Evolutionary conservation across 2,329 filamentous ascomycete genomes (phyloP).

Genomic region (Phyllachora maydis): DNA sequence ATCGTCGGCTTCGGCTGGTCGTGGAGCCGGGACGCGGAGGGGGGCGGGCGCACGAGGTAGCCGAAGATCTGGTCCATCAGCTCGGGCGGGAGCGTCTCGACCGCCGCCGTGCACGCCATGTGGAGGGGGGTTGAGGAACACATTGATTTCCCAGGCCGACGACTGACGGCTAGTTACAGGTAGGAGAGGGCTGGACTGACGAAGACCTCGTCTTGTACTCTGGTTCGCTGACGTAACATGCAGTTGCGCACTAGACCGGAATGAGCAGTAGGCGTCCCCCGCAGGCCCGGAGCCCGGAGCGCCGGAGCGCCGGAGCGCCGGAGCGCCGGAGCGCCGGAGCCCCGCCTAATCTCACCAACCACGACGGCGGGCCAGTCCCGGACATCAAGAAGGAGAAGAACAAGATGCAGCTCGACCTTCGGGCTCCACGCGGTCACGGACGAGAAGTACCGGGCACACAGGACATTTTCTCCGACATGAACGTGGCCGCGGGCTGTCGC

Average conservation of each 20-base stretch:
- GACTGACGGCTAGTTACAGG: background rate
- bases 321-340: constrained; percentile 31
- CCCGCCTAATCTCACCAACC: too few relatives aligned
- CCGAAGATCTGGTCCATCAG: constrained; percentile 34
- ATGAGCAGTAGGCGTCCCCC: background rate
- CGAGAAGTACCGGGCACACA: constrained; percentile 28
- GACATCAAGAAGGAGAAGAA: constrained; percentile 37
- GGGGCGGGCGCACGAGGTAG: constrained; percentile 26
- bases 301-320: constrained; percentile 14
- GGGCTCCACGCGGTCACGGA: constrained; percentile 36
- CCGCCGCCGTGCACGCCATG: constrained; percentile 1
- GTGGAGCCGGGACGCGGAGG: constrained; percentile 24
- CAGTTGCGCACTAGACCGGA: background rate
- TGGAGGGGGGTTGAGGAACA: background rate
- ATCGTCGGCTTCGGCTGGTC: constrained; percentile 21
- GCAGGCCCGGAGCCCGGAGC: background rate
- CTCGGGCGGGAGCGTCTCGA: constrained; percentile 34
- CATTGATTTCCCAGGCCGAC: too few relatives aligned
- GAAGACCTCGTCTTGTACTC: too few relatives aligned
- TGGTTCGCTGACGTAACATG: background rate
- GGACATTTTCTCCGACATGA: background rate
- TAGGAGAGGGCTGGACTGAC: background rate
- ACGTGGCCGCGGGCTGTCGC: constrained; percentile 27
- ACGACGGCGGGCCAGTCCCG: too few relatives aligned
- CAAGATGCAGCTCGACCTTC: constrained; percentile 33